These are phyloP conservation scores for Tolypocladium inflatum DNA, from an alignment of 2,329 filamentous ascomycete species.

Conservation along the genomic window DNA sequence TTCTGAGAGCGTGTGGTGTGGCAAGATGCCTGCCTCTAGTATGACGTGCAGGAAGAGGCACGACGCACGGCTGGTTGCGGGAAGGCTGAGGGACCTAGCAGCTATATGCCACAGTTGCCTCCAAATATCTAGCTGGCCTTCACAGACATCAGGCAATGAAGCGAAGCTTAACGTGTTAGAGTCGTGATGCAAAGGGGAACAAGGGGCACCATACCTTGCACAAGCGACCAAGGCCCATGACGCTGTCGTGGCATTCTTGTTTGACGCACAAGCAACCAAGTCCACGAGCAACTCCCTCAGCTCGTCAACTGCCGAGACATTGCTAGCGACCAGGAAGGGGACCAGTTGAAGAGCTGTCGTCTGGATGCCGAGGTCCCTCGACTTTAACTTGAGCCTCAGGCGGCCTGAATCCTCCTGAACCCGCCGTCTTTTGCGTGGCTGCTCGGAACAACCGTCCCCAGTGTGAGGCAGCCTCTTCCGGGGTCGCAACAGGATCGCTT, in stretches of 20 bases:
- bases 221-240: constrained; percentile 84
- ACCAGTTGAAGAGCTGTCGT: constrained; percentile 47
- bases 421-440: constrained; percentile 43
- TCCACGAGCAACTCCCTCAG: constrained; percentile 46
- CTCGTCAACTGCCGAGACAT: constrained; percentile 37
- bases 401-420: constrained; percentile 32
- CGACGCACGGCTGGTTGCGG: constrained; percentile 65
- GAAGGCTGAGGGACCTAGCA: constrained; percentile 59
- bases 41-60: constrained; percentile 64
- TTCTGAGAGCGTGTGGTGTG: constrained; percentile 57
- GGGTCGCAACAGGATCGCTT: constrained; percentile 32
- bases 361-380: constrained; percentile 31
- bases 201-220: constrained; percentile 49
- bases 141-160: constrained; percentile 18
- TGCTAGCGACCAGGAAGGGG: constrained; percentile 43
- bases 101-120: constrained; percentile 67
- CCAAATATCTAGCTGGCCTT: constrained; percentile 44
- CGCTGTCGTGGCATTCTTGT: constrained; percentile 57
- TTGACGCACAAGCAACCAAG: constrained; percentile 49
- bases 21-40: constrained; percentile 54
- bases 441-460: constrained; percentile 24
- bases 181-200: not conserved
- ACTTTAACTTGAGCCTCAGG: constrained; percentile 38
- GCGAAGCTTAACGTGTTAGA: constrained; percentile 23
- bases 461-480: constrained; percentile 11